Evolutionary conservation across 2,329 filamentous ascomycete species (phyloP).

Genomic region (Biscogniauxia mediterranea): DNA sequence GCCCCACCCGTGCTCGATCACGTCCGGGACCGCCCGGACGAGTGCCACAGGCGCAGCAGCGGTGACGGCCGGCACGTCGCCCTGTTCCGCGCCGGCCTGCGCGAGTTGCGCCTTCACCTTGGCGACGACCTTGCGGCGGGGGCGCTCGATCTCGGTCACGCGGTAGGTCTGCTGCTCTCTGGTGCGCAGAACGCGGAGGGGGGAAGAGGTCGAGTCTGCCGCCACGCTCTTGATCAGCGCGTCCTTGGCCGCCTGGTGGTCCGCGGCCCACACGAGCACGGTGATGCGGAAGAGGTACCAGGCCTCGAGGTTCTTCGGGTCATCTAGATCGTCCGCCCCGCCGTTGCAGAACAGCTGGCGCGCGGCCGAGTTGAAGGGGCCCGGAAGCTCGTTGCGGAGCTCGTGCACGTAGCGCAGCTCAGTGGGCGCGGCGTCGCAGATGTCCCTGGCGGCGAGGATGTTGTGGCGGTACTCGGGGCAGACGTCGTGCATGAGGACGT

Average conservation of each 20-base stretch:
- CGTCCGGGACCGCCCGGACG: conserved; percentile 42
- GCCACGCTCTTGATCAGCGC: conserved; percentile 23
- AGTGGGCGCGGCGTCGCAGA: conserved; percentile 64
- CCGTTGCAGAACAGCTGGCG: conserved; percentile 60
- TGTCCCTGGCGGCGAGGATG: conserved; percentile 60
- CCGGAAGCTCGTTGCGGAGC: conserved; percentile 60
- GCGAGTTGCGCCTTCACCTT: conserved; percentile 19
- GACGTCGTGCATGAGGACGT: conserved; percentile 79
- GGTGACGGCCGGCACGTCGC: conserved; percentile 26
- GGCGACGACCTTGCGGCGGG: conserved; percentile 19
- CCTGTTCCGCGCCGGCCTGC: conserved; percentile 19
- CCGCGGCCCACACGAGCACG: conserved; percentile 32
- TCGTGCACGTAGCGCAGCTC: conserved; percentile 64
- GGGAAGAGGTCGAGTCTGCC: conserved; percentile 27
- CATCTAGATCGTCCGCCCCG: conserved; percentile 24
- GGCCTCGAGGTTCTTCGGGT: conserved; percentile 40
- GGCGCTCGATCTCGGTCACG: conserved; percentile 49
- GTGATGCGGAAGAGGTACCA: conserved; percentile 44
- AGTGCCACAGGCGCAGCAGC: conserved; percentile 40
- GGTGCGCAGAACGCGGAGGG: conserved; percentile 42
- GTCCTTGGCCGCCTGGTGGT: conserved; percentile 32
- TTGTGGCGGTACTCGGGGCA: conserved; percentile 76
- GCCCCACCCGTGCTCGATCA: conserved; percentile 49
- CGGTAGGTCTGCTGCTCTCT: conserved; percentile 57
- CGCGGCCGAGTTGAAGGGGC: conserved; percentile 76